Evolutionary conservation across 441 rosid genomes (phyloP).

Genomic region (Pelargonium fulgidum): DNA sequence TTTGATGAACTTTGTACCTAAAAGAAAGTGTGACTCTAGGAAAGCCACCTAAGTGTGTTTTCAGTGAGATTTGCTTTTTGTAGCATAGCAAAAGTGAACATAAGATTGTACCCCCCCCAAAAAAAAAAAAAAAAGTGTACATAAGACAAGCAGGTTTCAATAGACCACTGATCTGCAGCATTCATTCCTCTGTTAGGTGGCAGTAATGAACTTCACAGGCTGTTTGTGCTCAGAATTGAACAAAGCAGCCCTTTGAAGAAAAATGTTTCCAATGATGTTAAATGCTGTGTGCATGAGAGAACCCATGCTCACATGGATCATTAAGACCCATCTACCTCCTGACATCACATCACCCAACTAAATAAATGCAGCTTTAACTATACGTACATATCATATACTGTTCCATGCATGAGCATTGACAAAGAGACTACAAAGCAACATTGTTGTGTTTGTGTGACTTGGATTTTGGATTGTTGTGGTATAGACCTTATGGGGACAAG

Average conservation of each 20-base stretch:
- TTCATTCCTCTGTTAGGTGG: too few species aligned
- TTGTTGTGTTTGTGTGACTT: background rate
- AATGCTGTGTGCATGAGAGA: slow-evolving; percentile 13
- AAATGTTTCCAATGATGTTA: slow-evolving; percentile 2
- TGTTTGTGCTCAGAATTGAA: background rate
- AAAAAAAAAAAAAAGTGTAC: too few species aligned
- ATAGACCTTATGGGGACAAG: slow-evolving; percentile 31
- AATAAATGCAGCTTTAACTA: slow-evolving; percentile 36
- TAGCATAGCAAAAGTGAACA: background rate
- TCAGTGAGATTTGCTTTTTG: background rate
- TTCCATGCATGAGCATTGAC: background rate
- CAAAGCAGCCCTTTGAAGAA: background rate
- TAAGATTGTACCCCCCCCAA: too few species aligned
- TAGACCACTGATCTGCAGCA: too few species aligned
- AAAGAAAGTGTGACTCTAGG: background rate
- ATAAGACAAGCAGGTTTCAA: background rate
- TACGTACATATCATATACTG: background rate
- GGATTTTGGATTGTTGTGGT: background rate
- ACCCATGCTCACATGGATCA: background rate
- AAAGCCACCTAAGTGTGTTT: background rate
- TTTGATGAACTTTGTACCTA: background rate
- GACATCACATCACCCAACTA: slow-evolving; percentile 17
- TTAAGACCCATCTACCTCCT: slow-evolving; percentile 29
- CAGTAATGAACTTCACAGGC: background rate
- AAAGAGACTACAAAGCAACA: background rate